Evolutionary conservation across 2,329 filamentous ascomycete species (phyloP).

Genomic region (Monilinia polystroma): DNA sequence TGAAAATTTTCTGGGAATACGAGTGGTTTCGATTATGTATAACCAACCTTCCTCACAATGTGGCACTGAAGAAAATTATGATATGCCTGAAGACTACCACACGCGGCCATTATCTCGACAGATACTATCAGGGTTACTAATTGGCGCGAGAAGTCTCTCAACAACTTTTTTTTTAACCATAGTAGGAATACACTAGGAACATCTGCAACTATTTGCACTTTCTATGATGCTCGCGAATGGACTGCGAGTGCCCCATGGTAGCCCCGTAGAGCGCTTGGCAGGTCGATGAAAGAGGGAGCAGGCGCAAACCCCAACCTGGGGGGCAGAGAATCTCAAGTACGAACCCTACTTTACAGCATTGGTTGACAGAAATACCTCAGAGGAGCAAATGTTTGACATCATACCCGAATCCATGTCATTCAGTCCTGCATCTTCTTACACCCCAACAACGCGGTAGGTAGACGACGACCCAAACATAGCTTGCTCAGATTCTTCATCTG

Average conservation of each 20-base stretch:
- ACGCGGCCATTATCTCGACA: neutral
- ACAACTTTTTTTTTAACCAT: neutral
- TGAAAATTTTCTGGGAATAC: too few relatives aligned
- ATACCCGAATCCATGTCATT: neutral
- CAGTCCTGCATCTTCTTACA: too few relatives aligned
- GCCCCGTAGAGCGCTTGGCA: neutral
- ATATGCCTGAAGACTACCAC: neutral
- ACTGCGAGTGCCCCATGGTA: neutral
- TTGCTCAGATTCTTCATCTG: neutral
- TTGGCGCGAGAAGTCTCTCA: neutral
- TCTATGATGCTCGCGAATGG: neutral
- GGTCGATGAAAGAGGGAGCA: neutral
- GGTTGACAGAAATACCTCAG: neutral
- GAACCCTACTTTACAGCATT: neutral
- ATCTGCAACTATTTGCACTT: neutral
- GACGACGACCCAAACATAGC: neutral
- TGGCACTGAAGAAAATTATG: neutral
- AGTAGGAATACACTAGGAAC: neutral
- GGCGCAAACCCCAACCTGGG: neutral
- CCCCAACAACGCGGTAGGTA: neutral
- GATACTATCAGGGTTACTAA: neutral
- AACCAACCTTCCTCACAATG: neutral
- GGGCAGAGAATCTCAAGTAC: too few relatives aligned
- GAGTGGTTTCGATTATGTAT: neutral
- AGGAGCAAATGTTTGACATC: neutral